A percentile compares a stretch with the other conserved stretches of the same genome.
Conservation (phyloP, 1,139 yeast species). For the Tardiomyces blankii region DNA sequence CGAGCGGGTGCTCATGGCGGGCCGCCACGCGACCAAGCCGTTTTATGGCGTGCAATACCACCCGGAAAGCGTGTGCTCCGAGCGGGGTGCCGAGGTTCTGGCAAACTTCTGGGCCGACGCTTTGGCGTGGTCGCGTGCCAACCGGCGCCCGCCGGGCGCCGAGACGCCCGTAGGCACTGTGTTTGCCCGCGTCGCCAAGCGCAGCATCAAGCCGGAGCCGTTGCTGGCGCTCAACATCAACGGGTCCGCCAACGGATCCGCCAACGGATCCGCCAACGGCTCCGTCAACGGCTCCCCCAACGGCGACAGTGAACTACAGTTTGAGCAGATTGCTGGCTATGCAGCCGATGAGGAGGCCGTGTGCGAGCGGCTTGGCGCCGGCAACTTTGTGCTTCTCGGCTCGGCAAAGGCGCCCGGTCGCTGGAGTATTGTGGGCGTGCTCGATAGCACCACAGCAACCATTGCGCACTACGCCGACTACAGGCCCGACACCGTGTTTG, state of each 20-base stretch:
- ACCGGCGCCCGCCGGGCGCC: not conserved
- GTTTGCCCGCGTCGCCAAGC: slow-evolving; percentile 3
- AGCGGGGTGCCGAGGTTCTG: slow-evolving; percentile 47
- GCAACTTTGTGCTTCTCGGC: slow-evolving; percentile 48
- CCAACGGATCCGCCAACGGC: not conserved
- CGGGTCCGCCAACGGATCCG: not conserved
- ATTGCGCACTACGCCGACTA: slow-evolving; percentile 49
- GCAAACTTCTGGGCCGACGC: slow-evolving; percentile 55
- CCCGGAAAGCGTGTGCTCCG: slow-evolving; percentile 89
- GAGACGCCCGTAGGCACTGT: not conserved
- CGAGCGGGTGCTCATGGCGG: slow-evolving; percentile 65
- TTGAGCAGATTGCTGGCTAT: not conserved
- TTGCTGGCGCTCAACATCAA: slow-evolving; percentile 1
- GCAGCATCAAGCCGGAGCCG: slow-evolving; percentile 17
- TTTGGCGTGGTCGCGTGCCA: slow-evolving; percentile 24
- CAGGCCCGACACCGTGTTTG: slow-evolving; percentile 10
- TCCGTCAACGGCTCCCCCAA: too few species aligned
- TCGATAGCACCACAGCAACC: slow-evolving; percentile 42
- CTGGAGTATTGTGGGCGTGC: slow-evolving; percentile 79
- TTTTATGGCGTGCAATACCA: slow-evolving; percentile 95
- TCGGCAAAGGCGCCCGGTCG: slow-evolving; percentile 75
- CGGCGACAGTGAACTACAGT: not conserved
- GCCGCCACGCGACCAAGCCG: slow-evolving; percentile 46
- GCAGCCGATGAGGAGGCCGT: too few species aligned
- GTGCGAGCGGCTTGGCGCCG: too few species aligned